Evolutionary conservation across 495 filamentous ascomycete genomes (phyloP).

Genomic region (Hamigera avellanea): DNA sequence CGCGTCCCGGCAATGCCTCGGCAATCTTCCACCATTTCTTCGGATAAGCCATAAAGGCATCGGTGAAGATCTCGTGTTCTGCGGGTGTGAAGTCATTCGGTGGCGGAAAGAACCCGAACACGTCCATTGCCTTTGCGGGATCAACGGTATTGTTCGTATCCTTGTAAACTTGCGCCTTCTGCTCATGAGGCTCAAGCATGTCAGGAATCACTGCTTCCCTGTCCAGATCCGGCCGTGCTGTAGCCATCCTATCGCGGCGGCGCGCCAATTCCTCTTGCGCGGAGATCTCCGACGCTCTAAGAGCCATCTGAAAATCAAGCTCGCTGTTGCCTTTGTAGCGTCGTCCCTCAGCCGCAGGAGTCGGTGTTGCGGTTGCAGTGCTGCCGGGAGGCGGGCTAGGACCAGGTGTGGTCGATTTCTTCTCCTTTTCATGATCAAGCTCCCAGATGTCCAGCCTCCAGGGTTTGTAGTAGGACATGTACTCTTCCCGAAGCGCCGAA

Average conservation of each 20-base stretch:
- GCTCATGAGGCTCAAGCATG: slow-evolving; percentile 50
- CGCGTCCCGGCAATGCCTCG: slow-evolving; percentile 54
- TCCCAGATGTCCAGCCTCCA: slow-evolving; percentile 40
- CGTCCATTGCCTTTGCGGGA: slow-evolving; percentile 50
- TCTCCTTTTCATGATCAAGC: slow-evolving; percentile 51
- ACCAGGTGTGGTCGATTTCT: slow-evolving; percentile 36
- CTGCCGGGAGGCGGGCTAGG: slow-evolving; percentile 37
- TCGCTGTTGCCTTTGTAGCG: slow-evolving; percentile 58
- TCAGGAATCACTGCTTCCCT: slow-evolving; percentile 79
- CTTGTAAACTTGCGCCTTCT: slow-evolving; percentile 43
- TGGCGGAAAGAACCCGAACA: slow-evolving; percentile 63
- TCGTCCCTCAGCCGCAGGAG: slow-evolving; percentile 41
- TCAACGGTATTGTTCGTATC: slow-evolving; percentile 64
- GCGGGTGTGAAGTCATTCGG: slow-evolving; percentile 73
- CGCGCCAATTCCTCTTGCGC: slow-evolving; percentile 64
- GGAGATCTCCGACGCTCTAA: slow-evolving; percentile 66
- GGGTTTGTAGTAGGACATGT: slow-evolving; percentile 30
- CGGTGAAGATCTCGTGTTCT: slow-evolving; percentile 68
- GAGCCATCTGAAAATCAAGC: slow-evolving; percentile 61
- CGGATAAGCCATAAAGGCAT: slow-evolving; percentile 65
- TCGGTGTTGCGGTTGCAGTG: slow-evolving; percentile 20
- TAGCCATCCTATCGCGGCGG: slow-evolving; percentile 50
- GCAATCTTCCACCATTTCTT: slow-evolving; percentile 94
- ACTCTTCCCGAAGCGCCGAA: slow-evolving; percentile 28
- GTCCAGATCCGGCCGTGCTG: slow-evolving; percentile 61